phyloP scores from a whole-genome alignment of 495 filamentous ascomycete species.

The Jackrogersella multiformis region DNA sequence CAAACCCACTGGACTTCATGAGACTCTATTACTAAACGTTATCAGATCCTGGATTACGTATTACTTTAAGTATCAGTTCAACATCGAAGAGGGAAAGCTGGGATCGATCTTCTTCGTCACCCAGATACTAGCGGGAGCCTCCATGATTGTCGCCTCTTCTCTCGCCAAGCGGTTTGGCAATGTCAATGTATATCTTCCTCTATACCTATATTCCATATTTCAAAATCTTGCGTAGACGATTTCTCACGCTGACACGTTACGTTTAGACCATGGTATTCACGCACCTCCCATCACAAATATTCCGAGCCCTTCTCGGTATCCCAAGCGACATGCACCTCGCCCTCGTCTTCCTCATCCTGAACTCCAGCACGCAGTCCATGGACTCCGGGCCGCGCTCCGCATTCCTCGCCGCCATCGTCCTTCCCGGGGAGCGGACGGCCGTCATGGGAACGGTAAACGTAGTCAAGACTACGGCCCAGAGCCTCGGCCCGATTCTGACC shows the following conservation, averaged over 20 bases:
- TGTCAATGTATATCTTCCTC: slow-evolving; percentile 59
- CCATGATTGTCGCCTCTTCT: slow-evolving; percentile 70
- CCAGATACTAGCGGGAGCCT: slow-evolving; percentile 49
- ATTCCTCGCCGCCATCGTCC: slow-evolving; percentile 78
- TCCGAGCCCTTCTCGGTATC: slow-evolving; percentile 52
- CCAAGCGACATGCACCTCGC: slow-evolving; percentile 58
- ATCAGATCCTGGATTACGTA: slow-evolving; percentile 71
- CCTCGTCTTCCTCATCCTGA: slow-evolving; percentile 67
- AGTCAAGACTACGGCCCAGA: slow-evolving; percentile 70
- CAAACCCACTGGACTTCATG: not conserved
- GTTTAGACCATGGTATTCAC: slow-evolving; percentile 60
- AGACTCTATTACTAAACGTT: slow-evolving; percentile 1
- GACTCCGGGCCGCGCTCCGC: slow-evolving; percentile 84
- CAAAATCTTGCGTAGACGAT: no score
- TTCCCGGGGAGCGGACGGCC: slow-evolving; percentile 79
- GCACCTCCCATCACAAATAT: slow-evolving; percentile 55
- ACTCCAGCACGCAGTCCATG: slow-evolving; percentile 72
- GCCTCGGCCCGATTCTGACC: slow-evolving; percentile 74
- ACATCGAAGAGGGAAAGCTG: slow-evolving; percentile 69
- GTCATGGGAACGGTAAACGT: slow-evolving; percentile 80
- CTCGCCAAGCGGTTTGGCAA: slow-evolving; percentile 80
- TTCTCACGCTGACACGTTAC: not conserved
- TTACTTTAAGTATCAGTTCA: slow-evolving; percentile 81
- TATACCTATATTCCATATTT: not conserved
- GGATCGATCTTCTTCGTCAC: slow-evolving; percentile 72